Conservation (phyloP, 306 rosid species). For the Delonix regia region DNA sequence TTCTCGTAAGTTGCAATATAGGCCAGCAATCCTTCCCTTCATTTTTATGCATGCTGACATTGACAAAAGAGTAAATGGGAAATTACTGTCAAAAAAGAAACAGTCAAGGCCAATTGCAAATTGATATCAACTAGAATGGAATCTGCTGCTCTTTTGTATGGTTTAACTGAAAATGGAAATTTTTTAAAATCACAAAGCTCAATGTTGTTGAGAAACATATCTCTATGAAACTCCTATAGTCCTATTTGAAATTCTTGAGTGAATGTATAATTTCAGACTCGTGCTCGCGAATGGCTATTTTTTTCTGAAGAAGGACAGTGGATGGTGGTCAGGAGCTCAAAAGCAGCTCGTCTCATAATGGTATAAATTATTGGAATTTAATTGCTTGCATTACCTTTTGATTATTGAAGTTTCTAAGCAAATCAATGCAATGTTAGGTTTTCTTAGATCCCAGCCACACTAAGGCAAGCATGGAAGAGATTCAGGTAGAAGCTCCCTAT, state of each 20-base stretch:
- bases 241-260: conserved; percentile 35
- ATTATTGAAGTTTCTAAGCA: conserved; percentile 39
- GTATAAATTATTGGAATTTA: conserved; percentile 44
- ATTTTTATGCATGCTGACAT: conserved; percentile 1
- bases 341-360: conserved; percentile 92
- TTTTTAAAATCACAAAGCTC: conserved; percentile 3
- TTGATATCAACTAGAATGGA: conserved; percentile 18
- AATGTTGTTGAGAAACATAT: neutral
- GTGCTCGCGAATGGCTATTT: conserved; percentile 91
- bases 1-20: conserved; percentile 11
- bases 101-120: conserved; percentile 12
- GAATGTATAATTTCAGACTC: conserved; percentile 62
- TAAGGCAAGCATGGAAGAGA: conserved; percentile 76
- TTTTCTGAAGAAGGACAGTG: conserved; percentile 97
- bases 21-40: neutral
- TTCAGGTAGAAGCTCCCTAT: conserved; percentile 64
- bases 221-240: neutral
- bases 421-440: conserved; percentile 57
- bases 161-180: neutral
- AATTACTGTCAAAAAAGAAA: neutral
- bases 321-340: conserved; percentile 91
- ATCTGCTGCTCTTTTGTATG: conserved; percentile 4
- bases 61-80: conserved; percentile 16
- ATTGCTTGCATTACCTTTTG: conserved; percentile 21
- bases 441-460: conserved; percentile 71